Evolutionary conservation across 225 moss, liverwort and hornwort genomes (phyloP), one percentile per base, ranked within the genome.

Genomic region (Polytrichum commune): DNA sequence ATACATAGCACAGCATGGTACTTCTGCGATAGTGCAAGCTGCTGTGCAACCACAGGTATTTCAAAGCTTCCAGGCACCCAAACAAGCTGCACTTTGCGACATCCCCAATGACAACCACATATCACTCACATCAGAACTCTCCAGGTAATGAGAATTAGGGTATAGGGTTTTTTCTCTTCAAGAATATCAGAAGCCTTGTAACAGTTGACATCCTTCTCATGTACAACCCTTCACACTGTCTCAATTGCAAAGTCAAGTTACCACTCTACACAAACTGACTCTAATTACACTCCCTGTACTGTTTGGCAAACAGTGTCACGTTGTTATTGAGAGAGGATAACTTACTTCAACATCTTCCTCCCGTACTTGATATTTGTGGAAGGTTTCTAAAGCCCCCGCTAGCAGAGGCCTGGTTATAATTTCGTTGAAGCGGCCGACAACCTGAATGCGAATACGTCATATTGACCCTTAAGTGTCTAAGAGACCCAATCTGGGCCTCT

Each of bases 51-150:
- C 27, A 91, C 72, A 27, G 93, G 93, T 75, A 91, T 84, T 65
- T 93, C 93, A 73, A 90, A 93, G 82, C 91, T 91, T 69, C 93
- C 91, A 30, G 93, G 93, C 57, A 93, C 93, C 93, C 93, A 93
- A 38, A 91, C 57, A 57, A 93, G 79, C 89, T 90, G 83, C 77
- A 73, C 62, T 62, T 46, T 46, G 46, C 46, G 0, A 46, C 16
- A 57, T 58, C 19, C 38, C 54, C 55, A 62, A 72, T 46, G 16
- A 46, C 46, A 46, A 46, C 16, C 46, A 46, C 16, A 46, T 10
- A 10, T 46, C 13, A 46, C 16, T 46, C 35, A 65, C 60, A 46
- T 33, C 20, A 69, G 58, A 28, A 8, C 53, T 8, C 1, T 33
- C 18, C 25, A 7, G 13, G 33, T 24, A 13, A 22, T 0, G 9